A percentile compares a stretch with the other conserved stretches of the same genome.
These are phyloP conservation scores for Coemansia sp. DNA, from an alignment of 192 early-diverging fungal genomes.

Conservation along the genomic window DNA sequence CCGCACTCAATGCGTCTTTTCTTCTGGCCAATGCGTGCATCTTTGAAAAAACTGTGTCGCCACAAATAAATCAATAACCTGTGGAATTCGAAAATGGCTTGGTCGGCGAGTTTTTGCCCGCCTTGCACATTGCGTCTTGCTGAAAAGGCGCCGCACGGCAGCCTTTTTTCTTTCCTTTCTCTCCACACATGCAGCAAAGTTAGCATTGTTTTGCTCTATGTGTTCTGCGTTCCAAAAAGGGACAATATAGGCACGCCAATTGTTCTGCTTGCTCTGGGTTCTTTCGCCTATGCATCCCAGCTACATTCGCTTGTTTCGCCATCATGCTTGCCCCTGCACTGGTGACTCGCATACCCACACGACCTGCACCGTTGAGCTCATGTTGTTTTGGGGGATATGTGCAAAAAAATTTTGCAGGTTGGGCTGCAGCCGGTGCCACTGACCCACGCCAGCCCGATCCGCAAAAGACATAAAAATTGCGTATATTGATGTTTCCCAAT, in stretches of 20 bases:
- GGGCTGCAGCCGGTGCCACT: not conserved
- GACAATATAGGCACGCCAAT: slow-evolving; percentile 4
- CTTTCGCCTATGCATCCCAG: not conserved
- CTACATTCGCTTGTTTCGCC: not conserved
- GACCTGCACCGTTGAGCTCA: not conserved
- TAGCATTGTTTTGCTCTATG: not conserved
- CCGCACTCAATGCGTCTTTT: not conserved
- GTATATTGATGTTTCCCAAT: not conserved
- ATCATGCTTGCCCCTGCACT: not conserved
- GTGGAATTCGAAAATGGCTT: not conserved
- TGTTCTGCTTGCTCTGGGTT: not conserved
- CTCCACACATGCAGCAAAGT: not conserved
- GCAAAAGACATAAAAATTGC: not conserved
- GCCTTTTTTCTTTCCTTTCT: not conserved
- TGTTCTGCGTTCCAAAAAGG: not conserved
- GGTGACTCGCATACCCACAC: not conserved
- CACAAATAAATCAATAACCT: not conserved
- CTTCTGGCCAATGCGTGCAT: not conserved
- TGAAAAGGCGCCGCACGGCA: not conserved
- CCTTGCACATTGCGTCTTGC: not conserved
- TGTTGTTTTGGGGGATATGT: not conserved
- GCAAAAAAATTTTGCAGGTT: not conserved
- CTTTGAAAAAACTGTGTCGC: not conserved
- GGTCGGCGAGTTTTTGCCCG: not conserved
- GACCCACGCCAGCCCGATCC: too few relatives aligned